phyloP scores from a whole-genome alignment of 768 basidiomycete species.

The Rhizopogon salebrosus region DNA sequence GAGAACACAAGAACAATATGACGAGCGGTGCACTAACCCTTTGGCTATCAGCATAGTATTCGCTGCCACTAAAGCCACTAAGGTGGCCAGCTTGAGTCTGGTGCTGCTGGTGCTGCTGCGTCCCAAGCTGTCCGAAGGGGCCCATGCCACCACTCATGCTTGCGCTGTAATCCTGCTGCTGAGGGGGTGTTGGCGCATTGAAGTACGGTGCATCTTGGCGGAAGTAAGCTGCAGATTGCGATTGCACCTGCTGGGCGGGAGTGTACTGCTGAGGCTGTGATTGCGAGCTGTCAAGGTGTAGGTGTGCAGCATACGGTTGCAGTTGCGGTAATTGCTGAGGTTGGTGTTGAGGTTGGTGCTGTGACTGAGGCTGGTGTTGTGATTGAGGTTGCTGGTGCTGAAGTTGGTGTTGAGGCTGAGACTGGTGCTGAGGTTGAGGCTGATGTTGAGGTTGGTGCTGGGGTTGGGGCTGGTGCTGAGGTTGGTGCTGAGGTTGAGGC shows the following conservation, averaged over 20 bases:
- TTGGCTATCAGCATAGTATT: constrained; percentile 68
- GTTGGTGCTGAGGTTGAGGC: constrained; percentile 27
- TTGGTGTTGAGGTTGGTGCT: constrained; percentile 12
- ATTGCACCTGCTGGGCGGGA: constrained; percentile 31
- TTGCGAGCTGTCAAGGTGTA: constrained; percentile 55
- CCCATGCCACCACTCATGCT: neutral
- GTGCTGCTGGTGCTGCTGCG: constrained; percentile 50
- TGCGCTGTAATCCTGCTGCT: constrained; percentile 55
- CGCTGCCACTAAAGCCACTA: constrained; percentile 52
- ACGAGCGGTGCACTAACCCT: constrained; percentile 40
- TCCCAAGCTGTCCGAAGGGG: constrained; percentile 56
- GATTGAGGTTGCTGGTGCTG: neutral
- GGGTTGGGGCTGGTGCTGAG: constrained; percentile 2
- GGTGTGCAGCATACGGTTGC: constrained; percentile 58
- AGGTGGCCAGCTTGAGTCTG: constrained; percentile 46
- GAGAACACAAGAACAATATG: constrained; percentile 1
- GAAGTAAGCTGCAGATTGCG: constrained; percentile 43
- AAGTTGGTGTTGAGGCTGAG: constrained; percentile 25
- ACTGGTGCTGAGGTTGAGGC: constrained; percentile 7
- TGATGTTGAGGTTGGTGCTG: constrained; percentile 9
- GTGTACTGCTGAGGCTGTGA: constrained; percentile 22
- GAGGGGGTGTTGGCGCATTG: constrained; percentile 71
- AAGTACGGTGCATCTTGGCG: constrained; percentile 73
- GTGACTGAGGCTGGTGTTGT: constrained; percentile 15
- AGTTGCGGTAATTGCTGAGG: constrained; percentile 30